Percentiles rank a stretch among this genome's conserved stretches.
Conservation (phyloP, 306 rosid species). For the Arachis hypogaea region DNA sequence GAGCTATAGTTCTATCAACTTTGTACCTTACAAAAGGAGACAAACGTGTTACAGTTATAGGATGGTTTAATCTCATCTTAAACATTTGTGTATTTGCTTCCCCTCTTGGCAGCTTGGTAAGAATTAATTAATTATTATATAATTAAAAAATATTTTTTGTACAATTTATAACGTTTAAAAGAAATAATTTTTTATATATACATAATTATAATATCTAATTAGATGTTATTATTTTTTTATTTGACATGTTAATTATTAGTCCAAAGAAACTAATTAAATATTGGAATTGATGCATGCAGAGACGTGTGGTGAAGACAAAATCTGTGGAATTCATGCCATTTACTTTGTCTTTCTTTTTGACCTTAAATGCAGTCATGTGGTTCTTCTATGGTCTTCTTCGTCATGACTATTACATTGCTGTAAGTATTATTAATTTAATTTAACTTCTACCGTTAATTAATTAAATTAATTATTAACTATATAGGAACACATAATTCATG, state of each 20-base stretch:
- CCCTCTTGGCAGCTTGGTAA: constrained; percentile 77
- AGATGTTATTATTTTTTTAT: neutral
- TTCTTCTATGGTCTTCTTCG: constrained; percentile 87
- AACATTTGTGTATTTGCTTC: constrained; percentile 81
- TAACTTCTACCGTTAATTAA: neutral
- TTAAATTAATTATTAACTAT: too few relatives aligned
- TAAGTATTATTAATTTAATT: constrained; percentile 39
- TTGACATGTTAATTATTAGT: neutral
- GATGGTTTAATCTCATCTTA: constrained; percentile 79
- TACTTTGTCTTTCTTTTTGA: constrained; percentile 75
- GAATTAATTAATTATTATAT: neutral
- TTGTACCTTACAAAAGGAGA: constrained; percentile 53
- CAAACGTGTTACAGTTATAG: constrained; percentile 62
- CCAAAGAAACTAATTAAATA: neutral
- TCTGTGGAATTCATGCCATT: constrained; percentile 95
- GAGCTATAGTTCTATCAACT: constrained; percentile 71
- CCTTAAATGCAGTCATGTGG: constrained; percentile 82
- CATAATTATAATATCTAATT: too few relatives aligned
- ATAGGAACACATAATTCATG: neutral
- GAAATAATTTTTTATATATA: too few relatives aligned
- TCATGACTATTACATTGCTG: constrained; percentile 84
- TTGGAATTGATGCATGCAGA: constrained; percentile 49
- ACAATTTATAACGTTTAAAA: too few relatives aligned
- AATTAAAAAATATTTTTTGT: too few relatives aligned
- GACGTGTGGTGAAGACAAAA: constrained; percentile 64